phyloP scores from a whole-genome alignment of 176 grass and related monocot genomes.

The barley (Hordeum vulgare) region MorexV3_pseudomolecules_assembly NC_058522.1:157064765-157065264 shows the following conservation, averaged over 20 bases:
- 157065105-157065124: no score
- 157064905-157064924: background rate
- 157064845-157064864: background rate
- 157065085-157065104: no score
- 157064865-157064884: background rate
- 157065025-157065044: background rate
- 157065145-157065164: no score
- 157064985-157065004: background rate
- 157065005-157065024: background rate
- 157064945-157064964: background rate
- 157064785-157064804: background rate
- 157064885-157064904: background rate
- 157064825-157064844: background rate
- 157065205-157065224: no score
- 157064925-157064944: background rate
- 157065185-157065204: no score
- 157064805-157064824: background rate
- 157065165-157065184: no score
- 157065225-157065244: no score
- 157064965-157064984: background rate
- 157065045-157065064: background rate
- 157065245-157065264: no score
- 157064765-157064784: background rate
- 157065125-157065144: no score
- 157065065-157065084: background rate